Percentiles rank a stretch among this genome's conserved stretches.
Conservation (phyloP, 2,329 filamentous ascomycete species). For the Xylariaceae sp. region DNA sequence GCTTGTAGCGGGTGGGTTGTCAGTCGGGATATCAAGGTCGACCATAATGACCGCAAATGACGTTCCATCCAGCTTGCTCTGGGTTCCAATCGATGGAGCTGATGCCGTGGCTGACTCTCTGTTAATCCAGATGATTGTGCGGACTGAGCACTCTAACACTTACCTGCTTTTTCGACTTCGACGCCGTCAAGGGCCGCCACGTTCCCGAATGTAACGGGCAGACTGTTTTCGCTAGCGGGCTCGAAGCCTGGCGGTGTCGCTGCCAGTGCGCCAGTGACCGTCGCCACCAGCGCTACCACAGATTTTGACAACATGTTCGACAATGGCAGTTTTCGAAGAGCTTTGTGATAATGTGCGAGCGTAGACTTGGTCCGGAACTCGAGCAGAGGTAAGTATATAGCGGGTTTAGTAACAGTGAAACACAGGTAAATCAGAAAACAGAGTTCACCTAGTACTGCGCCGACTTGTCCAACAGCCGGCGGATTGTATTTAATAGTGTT, state of each 20-base stretch:
- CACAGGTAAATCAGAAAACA: too few relatives aligned
- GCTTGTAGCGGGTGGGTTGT: constrained; percentile 32
- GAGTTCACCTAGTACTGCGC: too few relatives aligned
- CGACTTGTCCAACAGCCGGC: too few relatives aligned
- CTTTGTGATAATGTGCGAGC: background rate
- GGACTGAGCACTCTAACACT: constrained; percentile 10
- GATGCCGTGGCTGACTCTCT: constrained; percentile 31
- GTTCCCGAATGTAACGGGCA: constrained; percentile 38
- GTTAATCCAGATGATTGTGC: constrained; percentile 1
- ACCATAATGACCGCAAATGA: constrained; percentile 42
- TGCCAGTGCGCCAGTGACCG: constrained; percentile 34
- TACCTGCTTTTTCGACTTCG: constrained; percentile 36
- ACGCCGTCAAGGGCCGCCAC: constrained; percentile 36
- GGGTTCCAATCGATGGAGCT: constrained; percentile 35
- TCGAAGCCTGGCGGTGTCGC: constrained; percentile 40
- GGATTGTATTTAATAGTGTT: too few relatives aligned
- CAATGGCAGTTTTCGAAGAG: background rate
- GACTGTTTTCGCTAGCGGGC: constrained; percentile 34
- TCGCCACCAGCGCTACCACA: constrained; percentile 29
- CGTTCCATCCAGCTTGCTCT: constrained; percentile 35
- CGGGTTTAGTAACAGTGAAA: too few relatives aligned
- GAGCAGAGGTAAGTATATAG: too few relatives aligned
- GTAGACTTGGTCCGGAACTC: too few relatives aligned
- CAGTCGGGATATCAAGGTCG: constrained; percentile 46
- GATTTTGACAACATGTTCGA: constrained; percentile 32